Conservation (phyloP, 495 filamentous ascomycete genomes). For the Cryomyces antarcticus region DNA sequence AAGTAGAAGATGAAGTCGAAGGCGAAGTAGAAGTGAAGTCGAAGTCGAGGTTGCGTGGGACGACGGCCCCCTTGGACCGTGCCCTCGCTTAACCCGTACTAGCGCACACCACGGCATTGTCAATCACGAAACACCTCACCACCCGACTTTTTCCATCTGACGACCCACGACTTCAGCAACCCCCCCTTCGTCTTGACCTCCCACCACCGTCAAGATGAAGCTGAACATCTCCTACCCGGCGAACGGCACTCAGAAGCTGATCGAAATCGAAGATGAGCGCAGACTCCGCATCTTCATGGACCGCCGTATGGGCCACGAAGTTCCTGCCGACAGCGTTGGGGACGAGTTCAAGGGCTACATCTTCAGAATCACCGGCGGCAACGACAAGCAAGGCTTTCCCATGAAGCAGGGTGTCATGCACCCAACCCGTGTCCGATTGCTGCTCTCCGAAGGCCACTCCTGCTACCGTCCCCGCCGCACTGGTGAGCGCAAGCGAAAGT, state of each 20-base stretch:
- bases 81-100: too few species aligned
- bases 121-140: too few species aligned
- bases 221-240: conserved; percentile 96
- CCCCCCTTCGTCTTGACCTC: conserved; percentile 13
- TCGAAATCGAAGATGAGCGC: conserved; percentile 97
- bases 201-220: conserved; percentile 45
- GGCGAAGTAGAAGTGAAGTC: too few species aligned
- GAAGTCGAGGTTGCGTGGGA: too few species aligned
- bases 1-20: too few species aligned
- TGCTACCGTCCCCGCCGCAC: conserved; percentile 96
- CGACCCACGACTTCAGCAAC: neutral
- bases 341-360: conserved; percentile 99
- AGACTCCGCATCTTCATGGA: conserved; percentile 72
- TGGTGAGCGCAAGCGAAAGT: conserved; percentile 98
- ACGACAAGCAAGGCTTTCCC: conserved; percentile 99
- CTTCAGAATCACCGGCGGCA: conserved; percentile 95
- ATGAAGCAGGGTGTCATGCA: conserved; percentile 99
- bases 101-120: too few species aligned
- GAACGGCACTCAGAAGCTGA: conserved; percentile 97
- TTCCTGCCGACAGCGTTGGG: conserved; percentile 78
- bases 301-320: conserved; percentile 93
- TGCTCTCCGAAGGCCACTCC: conserved; percentile 80
- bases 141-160: neutral
- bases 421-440: conserved; percentile 88
- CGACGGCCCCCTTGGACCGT: too few species aligned